Conservation (phyloP, 768 basidiomycete genomes). For the Phaeotremella fagi region DNA sequence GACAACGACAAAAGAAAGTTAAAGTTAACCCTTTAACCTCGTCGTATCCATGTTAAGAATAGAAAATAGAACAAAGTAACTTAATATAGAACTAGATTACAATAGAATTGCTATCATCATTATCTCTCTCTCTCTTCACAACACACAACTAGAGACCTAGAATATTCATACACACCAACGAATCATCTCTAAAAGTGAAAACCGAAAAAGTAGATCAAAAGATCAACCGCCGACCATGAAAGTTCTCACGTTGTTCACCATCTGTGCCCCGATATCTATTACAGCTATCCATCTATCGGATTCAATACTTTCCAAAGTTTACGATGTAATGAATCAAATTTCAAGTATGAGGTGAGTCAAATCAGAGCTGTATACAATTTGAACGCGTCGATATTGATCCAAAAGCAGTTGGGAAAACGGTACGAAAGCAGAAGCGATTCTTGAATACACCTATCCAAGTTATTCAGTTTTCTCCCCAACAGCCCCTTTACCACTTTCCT, state of each 20-base stretch:
- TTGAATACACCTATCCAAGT: constrained; percentile 42
- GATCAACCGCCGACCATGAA: constrained; percentile 3
- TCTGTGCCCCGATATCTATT: constrained; percentile 51
- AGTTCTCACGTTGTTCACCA: constrained; percentile 54
- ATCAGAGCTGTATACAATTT: no score
- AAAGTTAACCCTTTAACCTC: no score
- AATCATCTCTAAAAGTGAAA: neutral
- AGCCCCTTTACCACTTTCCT: constrained; percentile 20
- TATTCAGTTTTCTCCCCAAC: constrained; percentile 31
- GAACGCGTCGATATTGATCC: no score
- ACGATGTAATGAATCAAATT: constrained; percentile 39
- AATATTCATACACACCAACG: neutral
- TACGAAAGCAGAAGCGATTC: constrained; percentile 38
- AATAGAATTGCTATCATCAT: no score
- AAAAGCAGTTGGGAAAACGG: constrained; percentile 45
- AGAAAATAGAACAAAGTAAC: no score
- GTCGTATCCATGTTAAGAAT: no score
- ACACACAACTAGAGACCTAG: no score
- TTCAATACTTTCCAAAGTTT: constrained; percentile 25
- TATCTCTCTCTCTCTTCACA: no score
- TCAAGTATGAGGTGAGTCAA: constrained; percentile 30
- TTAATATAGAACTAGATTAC: no score
- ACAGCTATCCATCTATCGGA: constrained; percentile 30
- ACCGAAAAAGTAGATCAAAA: no score
- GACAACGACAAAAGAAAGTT: no score